Base-by-base conservation (phyloP, 2,329 filamentous ascomycete genomes). In the Ceratocystis variospora region DNA sequence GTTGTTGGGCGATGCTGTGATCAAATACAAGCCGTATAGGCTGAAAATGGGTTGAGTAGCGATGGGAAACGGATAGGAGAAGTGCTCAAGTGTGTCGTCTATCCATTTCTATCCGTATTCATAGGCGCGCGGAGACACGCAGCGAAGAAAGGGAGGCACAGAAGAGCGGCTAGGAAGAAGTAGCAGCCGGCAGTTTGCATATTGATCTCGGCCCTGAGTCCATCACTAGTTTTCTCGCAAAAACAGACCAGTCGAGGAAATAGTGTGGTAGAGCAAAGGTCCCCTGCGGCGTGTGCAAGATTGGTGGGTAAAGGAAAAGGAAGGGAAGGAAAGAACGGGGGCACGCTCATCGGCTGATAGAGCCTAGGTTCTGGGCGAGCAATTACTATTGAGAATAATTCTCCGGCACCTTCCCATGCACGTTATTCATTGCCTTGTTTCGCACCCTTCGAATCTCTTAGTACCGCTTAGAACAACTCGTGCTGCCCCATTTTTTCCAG, bases 381-480 rank as follows among this genome's bases (percentile, higher is more conserved):
- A 59, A 8, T 17, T 33, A 17, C 28, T 37, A 17, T 4, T 8
- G n/a, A 25, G 19, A 59, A 33, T 19, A 41, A 41, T 41, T 41
- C 55, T 59, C 28, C 55, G 55, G 55, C 55, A 59, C 28, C 55
- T 59, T 59, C 55, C 28, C 25, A 59, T 37, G 15, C 55, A 31
- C 33, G 15, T 19, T n/a, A 25, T 10, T 33, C 33, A 31, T 37
- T n/a, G 28, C 22, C 15, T 59, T 59, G 55, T 37, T 59, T 59
- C 55, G 55, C 28, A 33, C 55, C 25, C 17, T n/a, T 59, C 10
- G 22, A 53, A 41, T 41, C 10, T 41, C 37, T 3, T 41, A 41
- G 37, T 8, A 41, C 37, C 37, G 10, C 37, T 12, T 53, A 15
- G 19, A 10, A 19, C 48, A 53, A 6, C 19, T 19, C 48, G 37